phyloP scores from a whole-genome alignment of 2,329 filamentous ascomycete species.

The Phoma sp. region DNA sequence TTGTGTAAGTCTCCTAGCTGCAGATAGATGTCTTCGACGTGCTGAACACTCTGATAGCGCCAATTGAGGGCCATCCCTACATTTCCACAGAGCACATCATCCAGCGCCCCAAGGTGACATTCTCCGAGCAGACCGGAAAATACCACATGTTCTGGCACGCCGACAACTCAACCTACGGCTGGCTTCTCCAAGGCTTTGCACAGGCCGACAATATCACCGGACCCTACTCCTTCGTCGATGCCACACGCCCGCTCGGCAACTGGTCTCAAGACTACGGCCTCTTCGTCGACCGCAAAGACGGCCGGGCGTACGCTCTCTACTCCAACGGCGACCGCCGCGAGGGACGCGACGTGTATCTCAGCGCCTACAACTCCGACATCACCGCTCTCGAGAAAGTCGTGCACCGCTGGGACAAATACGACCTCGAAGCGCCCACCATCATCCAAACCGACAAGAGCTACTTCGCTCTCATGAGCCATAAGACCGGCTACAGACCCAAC shows the following conservation, averaged over 20 bases:
- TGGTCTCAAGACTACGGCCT: constrained; percentile 69
- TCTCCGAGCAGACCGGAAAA: constrained; percentile 59
- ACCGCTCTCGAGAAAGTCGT: constrained; percentile 60
- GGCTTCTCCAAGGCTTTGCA: constrained; percentile 63
- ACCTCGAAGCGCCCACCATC: constrained; percentile 66
- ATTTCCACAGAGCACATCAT: constrained; percentile 64
- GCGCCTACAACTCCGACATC: constrained; percentile 59
- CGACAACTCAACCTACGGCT: constrained; percentile 63
- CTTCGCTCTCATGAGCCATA: constrained; percentile 67
- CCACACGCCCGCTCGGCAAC: constrained; percentile 63
- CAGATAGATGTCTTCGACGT: not conserved
- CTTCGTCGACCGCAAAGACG: constrained; percentile 65
- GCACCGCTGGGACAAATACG: constrained; percentile 64
- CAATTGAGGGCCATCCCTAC: constrained; percentile 61
- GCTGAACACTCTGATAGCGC: constrained; percentile 42
- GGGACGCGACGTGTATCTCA: constrained; percentile 64
- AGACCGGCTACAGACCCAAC: constrained; percentile 68
- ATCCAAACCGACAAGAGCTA: constrained; percentile 66
- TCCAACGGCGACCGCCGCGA: constrained; percentile 63
- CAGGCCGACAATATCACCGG: constrained; percentile 59
- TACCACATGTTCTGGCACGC: constrained; percentile 70
- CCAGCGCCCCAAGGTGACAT: constrained; percentile 67
- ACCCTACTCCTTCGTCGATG: constrained; percentile 62
- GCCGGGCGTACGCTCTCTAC: constrained; percentile 62
- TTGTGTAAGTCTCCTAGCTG: constrained; percentile 48